phyloP scores from a whole-genome alignment of 768 basidiomycete species.

The Pilatotrama ljubarskyi region DNA sequence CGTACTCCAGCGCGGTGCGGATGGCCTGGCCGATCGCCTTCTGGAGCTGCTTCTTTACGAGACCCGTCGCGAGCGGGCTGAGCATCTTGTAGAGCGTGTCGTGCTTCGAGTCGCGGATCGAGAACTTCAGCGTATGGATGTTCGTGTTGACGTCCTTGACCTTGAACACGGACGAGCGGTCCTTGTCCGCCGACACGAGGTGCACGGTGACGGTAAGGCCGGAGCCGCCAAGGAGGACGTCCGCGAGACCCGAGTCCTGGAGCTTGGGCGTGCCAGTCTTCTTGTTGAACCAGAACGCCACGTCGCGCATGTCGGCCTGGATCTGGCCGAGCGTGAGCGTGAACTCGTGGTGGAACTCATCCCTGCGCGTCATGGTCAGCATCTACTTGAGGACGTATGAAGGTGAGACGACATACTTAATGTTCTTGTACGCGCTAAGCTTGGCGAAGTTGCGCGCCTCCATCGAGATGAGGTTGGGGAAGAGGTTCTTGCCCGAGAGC shows the following conservation, averaged over 20 bases:
- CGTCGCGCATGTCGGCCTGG: constrained; percentile 92
- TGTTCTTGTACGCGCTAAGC: constrained; percentile 74
- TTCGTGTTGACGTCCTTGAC: constrained; percentile 73
- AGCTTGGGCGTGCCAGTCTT: constrained; percentile 83
- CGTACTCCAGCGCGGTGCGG: constrained; percentile 77
- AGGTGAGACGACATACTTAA: constrained; percentile 15
- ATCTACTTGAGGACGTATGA: background rate
- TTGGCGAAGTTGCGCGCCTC: constrained; percentile 82
- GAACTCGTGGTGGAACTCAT: constrained; percentile 70
- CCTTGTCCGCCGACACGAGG: constrained; percentile 57
- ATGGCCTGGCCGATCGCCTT: constrained; percentile 65
- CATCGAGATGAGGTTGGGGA: constrained; percentile 74
- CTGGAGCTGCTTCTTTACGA: constrained; percentile 79
- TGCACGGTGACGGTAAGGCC: constrained; percentile 73
- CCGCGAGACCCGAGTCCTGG: constrained; percentile 80
- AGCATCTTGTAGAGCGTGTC: constrained; percentile 86
- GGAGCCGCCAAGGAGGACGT: constrained; percentile 80
- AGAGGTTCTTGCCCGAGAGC: constrained; percentile 82
- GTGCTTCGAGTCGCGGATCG: constrained; percentile 89
- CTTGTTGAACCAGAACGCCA: constrained; percentile 89
- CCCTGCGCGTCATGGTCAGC: constrained; percentile 31
- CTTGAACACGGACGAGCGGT: constrained; percentile 69
- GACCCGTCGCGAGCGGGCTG: constrained; percentile 70
- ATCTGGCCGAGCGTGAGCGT: constrained; percentile 79
- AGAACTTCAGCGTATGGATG: constrained; percentile 86